A percentile compares a stretch with the other conserved stretches of the same genome.
Evolutionary conservation across 2,329 filamentous ascomycete species (phyloP).

Genomic region (Mycogone perniciosa): DNA sequence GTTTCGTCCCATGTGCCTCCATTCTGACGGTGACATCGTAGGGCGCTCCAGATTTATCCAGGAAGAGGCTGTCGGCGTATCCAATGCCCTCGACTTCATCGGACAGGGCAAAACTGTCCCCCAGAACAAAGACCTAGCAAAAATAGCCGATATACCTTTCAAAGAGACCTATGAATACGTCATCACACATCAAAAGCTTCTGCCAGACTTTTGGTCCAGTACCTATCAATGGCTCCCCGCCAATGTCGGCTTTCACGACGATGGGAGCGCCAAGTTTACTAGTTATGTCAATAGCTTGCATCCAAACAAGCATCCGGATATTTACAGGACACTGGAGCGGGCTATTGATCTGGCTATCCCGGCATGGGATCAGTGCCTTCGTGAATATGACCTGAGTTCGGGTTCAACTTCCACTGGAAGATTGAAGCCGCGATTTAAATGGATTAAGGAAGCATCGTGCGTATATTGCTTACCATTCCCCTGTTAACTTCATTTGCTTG

Average conservation of each 20-base stretch:
- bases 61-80: constrained; percentile 18
- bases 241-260: constrained; percentile 34
- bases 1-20: no score
- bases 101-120: constrained; percentile 19
- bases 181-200: neutral
- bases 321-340: constrained; percentile 30
- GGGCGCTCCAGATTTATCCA: constrained; percentile 8
- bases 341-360: constrained; percentile 30
- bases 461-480: neutral
- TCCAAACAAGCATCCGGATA: constrained; percentile 20
- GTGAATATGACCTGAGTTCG: neutral
- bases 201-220: constrained; percentile 19
- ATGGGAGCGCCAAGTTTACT: constrained; percentile 27
- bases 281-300: constrained; percentile 42
- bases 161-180: no score
- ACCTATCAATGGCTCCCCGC: constrained; percentile 15
- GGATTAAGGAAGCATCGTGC: neutral
- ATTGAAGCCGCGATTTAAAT: neutral
- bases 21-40: neutral
- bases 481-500: neutral
- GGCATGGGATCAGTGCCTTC: constrained; percentile 39
- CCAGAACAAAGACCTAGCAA: neutral
- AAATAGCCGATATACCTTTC: neutral
- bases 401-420: neutral
- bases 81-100: constrained; percentile 20